Evolutionary conservation across 176 grass and related monocot species (phyloP), one percentile per base, ranked within the genome.

Genomic region (Aegilops umbellulata): DNA sequence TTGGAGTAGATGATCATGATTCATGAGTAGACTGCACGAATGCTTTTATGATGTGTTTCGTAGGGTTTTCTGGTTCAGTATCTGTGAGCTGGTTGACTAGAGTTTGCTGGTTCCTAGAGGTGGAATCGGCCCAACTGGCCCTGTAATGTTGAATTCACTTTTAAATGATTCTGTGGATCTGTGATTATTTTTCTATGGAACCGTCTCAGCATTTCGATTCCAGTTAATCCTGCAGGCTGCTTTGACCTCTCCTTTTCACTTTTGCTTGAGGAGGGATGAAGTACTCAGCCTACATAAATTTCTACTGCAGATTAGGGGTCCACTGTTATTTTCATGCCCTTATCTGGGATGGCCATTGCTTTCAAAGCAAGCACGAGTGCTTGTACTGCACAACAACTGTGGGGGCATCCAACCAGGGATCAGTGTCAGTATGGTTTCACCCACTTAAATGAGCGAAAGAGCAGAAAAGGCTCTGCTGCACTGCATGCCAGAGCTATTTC

Each of bases 341-440:
- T 84, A 49, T 68, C 80, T 87, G 87, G 75, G 39, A 89, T 92
- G 84, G 84, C 80, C 10, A 8, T 89, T 87, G 87, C 62, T 6
- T 87, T 83, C 7, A 86, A 88, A 80, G 84, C 84, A 89, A 87
- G 61, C 78, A 69, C 47, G 8, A 65, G 62, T 76, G 79, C 61
- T 39, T 76, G 61, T 55, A 41, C 34, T 27, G 25, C 66, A 26
- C 77, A 79, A 8, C 35, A 76, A 7, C 49, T 58, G 5, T 38
- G 49, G 67, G 62, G 49, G 51, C 9, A 62, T 89, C 78, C 76
- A 76, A 76, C 74, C 34, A 77, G 26, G 60, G 69, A 44, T 31
- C 80, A 19, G 12, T 29, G 24, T 26, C 55, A 65, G 69, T 31
- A 87, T 70, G 69, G 87, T 86, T 92, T 89, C 69, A n/a, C 80